Conservation (phyloP, 768 basidiomycete genomes). For the Mycena kentingensis region DNA sequence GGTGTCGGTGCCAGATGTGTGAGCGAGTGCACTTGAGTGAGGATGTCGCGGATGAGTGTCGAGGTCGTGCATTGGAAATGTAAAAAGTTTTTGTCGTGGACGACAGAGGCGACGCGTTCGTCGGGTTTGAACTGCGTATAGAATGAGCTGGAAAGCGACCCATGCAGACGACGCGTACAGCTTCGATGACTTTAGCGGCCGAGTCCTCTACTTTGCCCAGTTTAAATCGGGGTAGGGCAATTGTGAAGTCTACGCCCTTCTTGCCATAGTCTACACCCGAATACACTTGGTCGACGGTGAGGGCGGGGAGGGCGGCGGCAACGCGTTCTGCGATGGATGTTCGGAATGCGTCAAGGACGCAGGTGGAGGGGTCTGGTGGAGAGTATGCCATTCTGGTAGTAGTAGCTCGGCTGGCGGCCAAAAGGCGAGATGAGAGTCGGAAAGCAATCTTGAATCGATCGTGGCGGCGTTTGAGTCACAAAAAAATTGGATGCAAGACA, state of each 20-base stretch:
- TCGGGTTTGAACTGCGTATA: constrained; percentile 76
- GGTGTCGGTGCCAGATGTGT: constrained; percentile 66
- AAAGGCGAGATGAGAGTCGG: background rate
- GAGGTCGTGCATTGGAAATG: constrained; percentile 73
- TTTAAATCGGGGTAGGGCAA: constrained; percentile 90
- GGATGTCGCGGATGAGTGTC: constrained; percentile 64
- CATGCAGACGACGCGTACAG: constrained; percentile 49
- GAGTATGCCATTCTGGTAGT: constrained; percentile 32
- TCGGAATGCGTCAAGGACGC: constrained; percentile 75
- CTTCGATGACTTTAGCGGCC: constrained; percentile 69
- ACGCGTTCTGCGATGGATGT: constrained; percentile 77
- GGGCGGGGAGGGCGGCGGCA: constrained; percentile 60
- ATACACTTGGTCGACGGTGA: constrained; percentile 79
- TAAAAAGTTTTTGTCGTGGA: constrained; percentile 77
- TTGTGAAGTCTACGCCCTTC: constrained; percentile 91
- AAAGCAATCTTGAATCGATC: background rate
- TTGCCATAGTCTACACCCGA: constrained; percentile 86
- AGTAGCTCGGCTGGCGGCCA: background rate
- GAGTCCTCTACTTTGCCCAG: constrained; percentile 81
- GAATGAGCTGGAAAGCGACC: constrained; percentile 2
- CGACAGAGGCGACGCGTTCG: constrained; percentile 71
- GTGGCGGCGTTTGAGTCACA: constrained; percentile 3
- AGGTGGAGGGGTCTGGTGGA: constrained; percentile 61
- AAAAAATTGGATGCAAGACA: constrained; percentile 23
- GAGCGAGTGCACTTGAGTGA: constrained; percentile 73